phyloP scores from a whole-genome alignment of 225 moss, liverwort and hornwort species.

The Bryum argenteum region DNA sequence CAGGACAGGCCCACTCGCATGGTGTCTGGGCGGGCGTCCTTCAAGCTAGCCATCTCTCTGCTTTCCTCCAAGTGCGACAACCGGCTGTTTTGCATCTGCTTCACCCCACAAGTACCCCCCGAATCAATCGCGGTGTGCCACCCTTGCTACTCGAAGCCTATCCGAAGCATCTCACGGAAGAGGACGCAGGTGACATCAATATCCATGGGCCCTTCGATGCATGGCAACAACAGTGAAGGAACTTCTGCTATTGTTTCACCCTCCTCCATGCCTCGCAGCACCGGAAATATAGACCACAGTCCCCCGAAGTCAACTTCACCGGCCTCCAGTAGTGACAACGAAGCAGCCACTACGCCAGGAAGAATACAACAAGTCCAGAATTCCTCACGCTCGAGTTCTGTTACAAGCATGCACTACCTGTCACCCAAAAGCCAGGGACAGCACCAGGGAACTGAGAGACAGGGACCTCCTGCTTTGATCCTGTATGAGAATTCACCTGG shows the following conservation, averaged over 20 bases:
- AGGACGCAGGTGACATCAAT: constrained; percentile 72
- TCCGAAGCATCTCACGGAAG: constrained; percentile 96
- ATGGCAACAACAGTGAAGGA: constrained; percentile 63
- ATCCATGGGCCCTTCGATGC: constrained; percentile 56
- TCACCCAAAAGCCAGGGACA: constrained; percentile 57
- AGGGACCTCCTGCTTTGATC: constrained; percentile 52
- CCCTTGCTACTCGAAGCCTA: constrained; percentile 96
- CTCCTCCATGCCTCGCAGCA: constrained; percentile 42
- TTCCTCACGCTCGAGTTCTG: constrained; percentile 87
- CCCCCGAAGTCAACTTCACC: constrained; percentile 67
- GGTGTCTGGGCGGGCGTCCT: constrained; percentile 95
- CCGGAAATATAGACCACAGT: constrained; percentile 49
- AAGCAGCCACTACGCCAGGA: constrained; percentile 55
- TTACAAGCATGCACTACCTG: constrained; percentile 91
- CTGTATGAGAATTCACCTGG: constrained; percentile 64
- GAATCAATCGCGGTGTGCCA: constrained; percentile 64
- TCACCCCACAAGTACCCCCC: constrained; percentile 73
- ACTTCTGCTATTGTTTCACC: constrained; percentile 49
- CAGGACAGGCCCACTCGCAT: constrained; percentile 97
- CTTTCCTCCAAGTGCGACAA: constrained; percentile 99
- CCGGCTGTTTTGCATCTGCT: constrained; percentile 92
- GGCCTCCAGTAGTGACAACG: constrained; percentile 72
- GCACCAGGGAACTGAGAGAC: constrained; percentile 48
- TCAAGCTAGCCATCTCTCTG: constrained; percentile 95
- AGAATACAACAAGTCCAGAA: constrained; percentile 62